Conservation (phyloP, 1,284 basidiomycete species). For the Malassezia caprae region DNA sequence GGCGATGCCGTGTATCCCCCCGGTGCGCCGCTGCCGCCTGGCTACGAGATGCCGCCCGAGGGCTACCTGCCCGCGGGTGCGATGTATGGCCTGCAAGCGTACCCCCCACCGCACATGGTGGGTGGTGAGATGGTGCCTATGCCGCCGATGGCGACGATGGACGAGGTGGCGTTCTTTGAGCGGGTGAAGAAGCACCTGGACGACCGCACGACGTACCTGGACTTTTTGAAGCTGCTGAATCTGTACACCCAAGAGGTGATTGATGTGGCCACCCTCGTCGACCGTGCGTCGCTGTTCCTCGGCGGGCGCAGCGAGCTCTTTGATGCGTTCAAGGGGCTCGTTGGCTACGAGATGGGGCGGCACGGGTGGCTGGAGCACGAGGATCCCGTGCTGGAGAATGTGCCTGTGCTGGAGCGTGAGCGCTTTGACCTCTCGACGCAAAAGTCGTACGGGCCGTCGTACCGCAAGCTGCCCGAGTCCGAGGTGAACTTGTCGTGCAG, state of each 20-base stretch:
- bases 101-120: constrained; percentile 18
- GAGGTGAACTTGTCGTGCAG: constrained; percentile 85
- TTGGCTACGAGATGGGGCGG: constrained; percentile 63
- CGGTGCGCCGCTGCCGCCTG: constrained; percentile 12
- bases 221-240: constrained; percentile 90
- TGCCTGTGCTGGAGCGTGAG: constrained; percentile 46
- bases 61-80: constrained; percentile 18
- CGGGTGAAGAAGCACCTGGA: constrained; percentile 73
- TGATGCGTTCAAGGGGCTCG: constrained; percentile 72
- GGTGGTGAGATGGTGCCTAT: constrained; percentile 13
- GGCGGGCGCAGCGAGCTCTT: constrained; percentile 68
- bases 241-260: constrained; percentile 87
- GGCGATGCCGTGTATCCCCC: constrained; percentile 14
- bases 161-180: constrained; percentile 88
- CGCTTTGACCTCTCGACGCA: constrained; percentile 44
- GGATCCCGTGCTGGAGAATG: constrained; percentile 50
- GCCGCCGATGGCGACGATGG: constrained; percentile 54
- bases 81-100: constrained; percentile 18
- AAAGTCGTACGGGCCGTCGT: constrained; percentile 67
- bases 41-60: constrained; percentile 34
- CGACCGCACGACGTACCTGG: constrained; percentile 80
- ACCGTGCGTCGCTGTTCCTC: constrained; percentile 77
- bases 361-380: constrained; percentile 54
- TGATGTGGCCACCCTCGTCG: constrained; percentile 68
- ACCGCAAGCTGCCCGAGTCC: constrained; percentile 74